phyloP scores from a whole-genome alignment of 768 basidiomycete genomes.

The Rhodosporidiobolus odoratus region DNA sequence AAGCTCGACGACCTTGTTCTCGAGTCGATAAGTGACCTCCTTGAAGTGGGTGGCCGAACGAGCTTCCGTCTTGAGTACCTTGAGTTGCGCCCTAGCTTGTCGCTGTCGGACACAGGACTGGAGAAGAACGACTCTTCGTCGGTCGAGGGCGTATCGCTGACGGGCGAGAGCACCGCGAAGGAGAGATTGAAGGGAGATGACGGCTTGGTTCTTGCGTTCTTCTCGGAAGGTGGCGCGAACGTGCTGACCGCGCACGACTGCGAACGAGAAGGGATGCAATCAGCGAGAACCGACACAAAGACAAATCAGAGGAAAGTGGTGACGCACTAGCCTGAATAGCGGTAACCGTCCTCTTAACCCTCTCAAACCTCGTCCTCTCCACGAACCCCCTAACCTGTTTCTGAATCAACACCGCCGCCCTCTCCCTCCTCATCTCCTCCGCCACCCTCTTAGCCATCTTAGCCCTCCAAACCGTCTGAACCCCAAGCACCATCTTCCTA shows the following conservation, averaged over 20 bases:
- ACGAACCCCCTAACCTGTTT: slow-evolving; percentile 64
- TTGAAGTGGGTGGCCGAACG: slow-evolving; percentile 97
- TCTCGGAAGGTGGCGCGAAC: slow-evolving; percentile 60
- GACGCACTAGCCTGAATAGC: slow-evolving; percentile 79
- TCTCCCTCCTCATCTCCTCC: slow-evolving; percentile 64
- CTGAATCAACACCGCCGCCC: slow-evolving; percentile 72
- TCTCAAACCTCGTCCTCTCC: slow-evolving; percentile 65
- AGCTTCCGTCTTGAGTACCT: slow-evolving; percentile 77
- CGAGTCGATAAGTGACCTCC: slow-evolving; percentile 92
- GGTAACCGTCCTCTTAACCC: slow-evolving; percentile 59
- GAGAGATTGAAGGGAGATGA: slow-evolving; percentile 70
- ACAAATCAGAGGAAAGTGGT: background rate
- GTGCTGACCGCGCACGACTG: slow-evolving; percentile 70
- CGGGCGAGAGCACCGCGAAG: slow-evolving; percentile 73
- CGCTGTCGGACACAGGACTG: slow-evolving; percentile 90
- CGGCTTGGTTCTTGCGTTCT: slow-evolving; percentile 58
- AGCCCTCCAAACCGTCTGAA: slow-evolving; percentile 95
- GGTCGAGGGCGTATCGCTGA: slow-evolving; percentile 59
- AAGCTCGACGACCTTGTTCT: slow-evolving; percentile 98
- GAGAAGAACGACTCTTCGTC: slow-evolving; percentile 69
- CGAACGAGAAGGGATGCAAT: background rate
- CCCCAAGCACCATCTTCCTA: slow-evolving; percentile 67
- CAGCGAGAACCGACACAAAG: background rate
- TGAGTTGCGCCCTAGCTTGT: slow-evolving; percentile 77
- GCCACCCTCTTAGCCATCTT: slow-evolving; percentile 68